Evolutionary conservation across 768 basidiomycete genomes (phyloP).

Genomic region (Lanmaoa rubissima): DNA sequence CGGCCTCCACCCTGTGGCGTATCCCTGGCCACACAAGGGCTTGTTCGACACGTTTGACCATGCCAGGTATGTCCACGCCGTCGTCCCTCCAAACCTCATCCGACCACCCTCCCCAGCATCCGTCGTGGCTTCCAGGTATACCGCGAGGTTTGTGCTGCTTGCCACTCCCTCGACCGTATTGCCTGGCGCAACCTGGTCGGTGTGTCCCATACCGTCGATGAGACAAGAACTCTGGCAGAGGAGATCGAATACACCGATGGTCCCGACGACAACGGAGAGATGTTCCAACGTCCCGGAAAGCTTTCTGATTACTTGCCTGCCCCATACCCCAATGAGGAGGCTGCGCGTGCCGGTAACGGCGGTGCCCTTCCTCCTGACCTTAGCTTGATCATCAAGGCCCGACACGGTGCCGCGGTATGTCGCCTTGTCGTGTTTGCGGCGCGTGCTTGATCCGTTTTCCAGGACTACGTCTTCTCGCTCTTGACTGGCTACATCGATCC

Average conservation of each 20-base stretch:
- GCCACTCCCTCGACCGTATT: constrained; percentile 98
- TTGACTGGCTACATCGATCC: constrained; percentile 97
- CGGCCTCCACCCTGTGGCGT: constrained; percentile 82
- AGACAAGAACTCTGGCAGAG: constrained; percentile 89
- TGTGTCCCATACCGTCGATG: constrained; percentile 93
- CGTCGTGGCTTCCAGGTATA: constrained; percentile 97
- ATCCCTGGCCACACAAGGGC: constrained; percentile 94
- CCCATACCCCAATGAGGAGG: constrained; percentile 97
- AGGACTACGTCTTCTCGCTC: constrained; percentile 98
- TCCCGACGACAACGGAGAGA: constrained; percentile 91
- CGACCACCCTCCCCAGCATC: constrained; percentile 53
- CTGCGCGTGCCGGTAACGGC: constrained; percentile 88
- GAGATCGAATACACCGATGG: constrained; percentile 97
- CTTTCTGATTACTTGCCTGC: constrained; percentile 94
- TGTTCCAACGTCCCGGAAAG: constrained; percentile 99
- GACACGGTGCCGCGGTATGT: constrained; percentile 93
- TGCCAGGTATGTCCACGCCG: constrained; percentile 64
- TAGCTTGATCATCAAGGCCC: constrained; percentile 95
- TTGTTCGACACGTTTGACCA: constrained; percentile 92
- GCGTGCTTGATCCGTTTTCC: constrained; percentile 3
- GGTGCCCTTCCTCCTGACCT: constrained; percentile 98
- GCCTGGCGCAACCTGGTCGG: constrained; percentile 99
- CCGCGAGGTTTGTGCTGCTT: constrained; percentile 98
- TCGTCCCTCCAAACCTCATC: constrained; percentile 5
- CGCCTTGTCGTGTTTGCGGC: neutral